Evolutionary conservation across 2,329 filamentous ascomycete genomes (phyloP).

Genomic region (Neofusicoccum umdonicola): DNA sequence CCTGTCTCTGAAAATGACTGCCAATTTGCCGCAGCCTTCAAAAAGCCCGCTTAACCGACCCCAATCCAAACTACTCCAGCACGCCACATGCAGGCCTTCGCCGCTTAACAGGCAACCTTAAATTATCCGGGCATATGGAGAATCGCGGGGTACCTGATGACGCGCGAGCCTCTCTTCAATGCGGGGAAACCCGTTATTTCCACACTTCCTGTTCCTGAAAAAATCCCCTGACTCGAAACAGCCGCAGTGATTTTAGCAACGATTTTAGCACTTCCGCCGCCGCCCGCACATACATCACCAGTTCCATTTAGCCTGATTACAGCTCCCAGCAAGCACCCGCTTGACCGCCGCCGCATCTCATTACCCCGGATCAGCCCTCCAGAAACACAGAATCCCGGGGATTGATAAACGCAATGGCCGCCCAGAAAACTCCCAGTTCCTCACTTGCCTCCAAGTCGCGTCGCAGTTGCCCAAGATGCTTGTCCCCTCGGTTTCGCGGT

Average conservation of each 20-base stretch:
- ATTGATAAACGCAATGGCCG: neutral
- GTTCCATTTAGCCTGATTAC: slow-evolving; percentile 1
- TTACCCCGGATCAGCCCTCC: neutral
- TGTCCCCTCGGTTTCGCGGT: neutral
- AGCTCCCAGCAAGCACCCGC: neutral
- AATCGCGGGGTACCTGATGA: neutral
- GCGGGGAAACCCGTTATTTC: neutral
- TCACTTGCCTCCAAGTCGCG: too few relatives aligned
- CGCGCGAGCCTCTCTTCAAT: neutral
- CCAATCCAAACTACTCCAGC: neutral
- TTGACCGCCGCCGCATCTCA: neutral
- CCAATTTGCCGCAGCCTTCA: too few relatives aligned
- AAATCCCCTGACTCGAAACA: neutral
- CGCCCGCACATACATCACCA: too few relatives aligned
- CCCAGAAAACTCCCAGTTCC: too few relatives aligned
- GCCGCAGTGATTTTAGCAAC: neutral
- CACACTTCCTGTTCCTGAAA: slow-evolving; percentile 2
- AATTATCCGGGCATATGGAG: neutral
- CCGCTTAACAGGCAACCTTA: neutral
- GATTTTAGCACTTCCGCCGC: neutral
- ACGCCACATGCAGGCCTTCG: neutral
- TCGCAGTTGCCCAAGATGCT: neutral
- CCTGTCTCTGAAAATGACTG: too few relatives aligned
- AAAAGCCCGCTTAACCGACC: too few relatives aligned
- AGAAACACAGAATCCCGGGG: neutral